Base-by-base conservation (phyloP, 2,329 filamentous ascomycete genomes). In the Pseudopyrenochaeta lycopersici region DNA sequence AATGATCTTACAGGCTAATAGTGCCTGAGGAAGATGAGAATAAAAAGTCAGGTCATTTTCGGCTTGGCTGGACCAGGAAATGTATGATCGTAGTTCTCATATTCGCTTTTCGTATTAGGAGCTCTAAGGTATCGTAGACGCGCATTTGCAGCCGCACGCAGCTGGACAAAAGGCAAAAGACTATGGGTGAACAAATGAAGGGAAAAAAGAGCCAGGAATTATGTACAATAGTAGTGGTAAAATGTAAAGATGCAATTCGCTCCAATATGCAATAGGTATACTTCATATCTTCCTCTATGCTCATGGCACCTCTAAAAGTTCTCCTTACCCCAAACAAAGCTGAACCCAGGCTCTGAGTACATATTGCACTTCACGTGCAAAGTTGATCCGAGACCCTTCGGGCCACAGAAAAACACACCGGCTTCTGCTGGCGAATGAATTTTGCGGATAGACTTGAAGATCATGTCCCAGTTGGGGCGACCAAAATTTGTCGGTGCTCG, bases 391-490 rank as follows among this genome's bases (percentile, higher is more conserved):
- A 94, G 77, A 1, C 85, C 87, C 79, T 94, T 94, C 30, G 91
- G 91, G 0, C 91, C 91, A 72, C 91, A 95, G 81, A 94, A 95
- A 81, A 95, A 78, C 11, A 78, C 76, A 62, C 76, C 76, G 1
- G 76, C 76, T 62, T 78, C 76, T 9, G 76, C 75, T 6, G 76
- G 76, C 2, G 68, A 52, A 59, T 78, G 76, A 46, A 95, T 85
- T 77, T 92, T 92, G 68, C 90, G 82, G 72, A 96, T 90, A 49
- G 88, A 88, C 60, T 90, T 85, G 80, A 95, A 95, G 67, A 96
- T 90, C 85, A 91, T 91, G 72, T 95, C 90, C 91, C 91, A 95
- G 78, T 95, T 94, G 14, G 91, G 91, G 20, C 90, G 83, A 48
- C 91, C 91, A 72, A 95, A 92, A 79, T 92, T 95, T 38, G 91